Conservation (phyloP, 2,329 filamentous ascomycete genomes). For the Colletotrichum incanum region DNA sequence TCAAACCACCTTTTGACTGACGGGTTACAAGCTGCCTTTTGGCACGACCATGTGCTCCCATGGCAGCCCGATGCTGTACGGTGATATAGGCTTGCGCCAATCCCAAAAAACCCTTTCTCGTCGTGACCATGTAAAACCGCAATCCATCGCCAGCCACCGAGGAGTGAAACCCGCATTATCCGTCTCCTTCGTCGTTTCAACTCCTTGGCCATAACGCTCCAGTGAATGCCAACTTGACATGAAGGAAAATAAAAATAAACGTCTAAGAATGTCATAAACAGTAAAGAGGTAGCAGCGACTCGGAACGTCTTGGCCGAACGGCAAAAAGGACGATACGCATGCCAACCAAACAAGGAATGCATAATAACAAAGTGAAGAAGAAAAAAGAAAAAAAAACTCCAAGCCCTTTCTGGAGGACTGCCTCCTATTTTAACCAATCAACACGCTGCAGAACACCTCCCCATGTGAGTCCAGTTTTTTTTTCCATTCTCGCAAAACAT, state of each 20-base stretch:
- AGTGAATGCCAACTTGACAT: conserved; percentile 37
- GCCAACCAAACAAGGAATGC: conserved; percentile 26
- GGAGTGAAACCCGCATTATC: conserved; percentile 11
- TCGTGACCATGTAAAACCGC: conserved; percentile 26
- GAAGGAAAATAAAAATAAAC: conserved; percentile 41
- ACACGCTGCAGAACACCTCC: conserved; percentile 56
- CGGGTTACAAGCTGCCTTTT: neutral
- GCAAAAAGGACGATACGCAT: conserved; percentile 29
- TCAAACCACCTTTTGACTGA: neutral
- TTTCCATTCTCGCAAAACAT: conserved; percentile 41
- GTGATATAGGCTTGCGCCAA: conserved; percentile 17
- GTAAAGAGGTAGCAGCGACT: neutral
- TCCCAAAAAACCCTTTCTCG: conserved; percentile 27
- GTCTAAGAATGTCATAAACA: conserved; percentile 43
- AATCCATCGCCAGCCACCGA: conserved; percentile 18
- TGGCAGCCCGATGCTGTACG: conserved; percentile 4
- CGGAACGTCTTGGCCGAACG: conserved; percentile 24
- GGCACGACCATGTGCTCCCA: neutral
- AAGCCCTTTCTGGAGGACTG: conserved; percentile 32
- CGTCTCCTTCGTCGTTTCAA: conserved; percentile 1
- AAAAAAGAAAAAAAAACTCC: conserved; percentile 40
- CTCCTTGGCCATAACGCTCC: conserved; percentile 30
- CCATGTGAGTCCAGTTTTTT: conserved; percentile 52
- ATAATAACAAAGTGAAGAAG: conserved; percentile 34
- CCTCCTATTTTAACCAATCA: conserved; percentile 54